phyloP scores from a whole-genome alignment of 257 asterid genomes.

The Ligustrum vulgare region DNA sequence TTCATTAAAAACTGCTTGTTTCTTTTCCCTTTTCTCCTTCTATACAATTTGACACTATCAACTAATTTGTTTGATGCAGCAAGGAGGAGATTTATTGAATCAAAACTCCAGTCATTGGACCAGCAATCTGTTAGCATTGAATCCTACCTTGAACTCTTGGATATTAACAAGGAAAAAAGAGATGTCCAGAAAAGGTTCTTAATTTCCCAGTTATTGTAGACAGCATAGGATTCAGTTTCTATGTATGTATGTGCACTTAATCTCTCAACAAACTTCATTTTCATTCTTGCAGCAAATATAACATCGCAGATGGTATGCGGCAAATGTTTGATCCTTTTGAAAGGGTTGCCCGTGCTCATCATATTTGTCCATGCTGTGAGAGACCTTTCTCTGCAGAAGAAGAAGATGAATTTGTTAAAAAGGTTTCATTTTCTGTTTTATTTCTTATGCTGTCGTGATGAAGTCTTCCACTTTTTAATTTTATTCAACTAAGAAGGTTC shows the following conservation, averaged over 20 bases:
- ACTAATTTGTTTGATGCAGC: constrained; percentile 53
- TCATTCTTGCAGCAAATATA: constrained; percentile 53
- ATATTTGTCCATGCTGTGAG: constrained; percentile 90
- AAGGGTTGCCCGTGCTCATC: constrained; percentile 83
- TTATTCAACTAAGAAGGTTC: constrained; percentile 11
- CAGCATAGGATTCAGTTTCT: background rate
- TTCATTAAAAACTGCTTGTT: background rate
- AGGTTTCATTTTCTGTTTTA: constrained; percentile 43
- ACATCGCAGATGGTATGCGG: constrained; percentile 67
- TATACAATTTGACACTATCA: background rate
- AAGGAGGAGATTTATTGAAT: constrained; percentile 66
- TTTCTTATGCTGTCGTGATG: constrained; percentile 6
- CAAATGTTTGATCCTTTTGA: constrained; percentile 76
- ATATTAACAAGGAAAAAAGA: constrained; percentile 65
- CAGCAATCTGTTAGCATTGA: constrained; percentile 62
- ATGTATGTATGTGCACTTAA: background rate
- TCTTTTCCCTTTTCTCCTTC: background rate
- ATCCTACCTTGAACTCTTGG: constrained; percentile 58
- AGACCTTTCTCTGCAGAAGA: constrained; percentile 84
- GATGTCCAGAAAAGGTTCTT: constrained; percentile 64
- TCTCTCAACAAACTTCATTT: constrained; percentile 10
- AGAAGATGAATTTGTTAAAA: constrained; percentile 88
- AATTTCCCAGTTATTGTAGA: background rate
- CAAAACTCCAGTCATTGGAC: constrained; percentile 76
- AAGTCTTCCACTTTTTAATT: constrained; percentile 11